phyloP scores from a whole-genome alignment of 2,329 filamentous ascomycete species.

The Lachnellula occidentalis region DNA sequence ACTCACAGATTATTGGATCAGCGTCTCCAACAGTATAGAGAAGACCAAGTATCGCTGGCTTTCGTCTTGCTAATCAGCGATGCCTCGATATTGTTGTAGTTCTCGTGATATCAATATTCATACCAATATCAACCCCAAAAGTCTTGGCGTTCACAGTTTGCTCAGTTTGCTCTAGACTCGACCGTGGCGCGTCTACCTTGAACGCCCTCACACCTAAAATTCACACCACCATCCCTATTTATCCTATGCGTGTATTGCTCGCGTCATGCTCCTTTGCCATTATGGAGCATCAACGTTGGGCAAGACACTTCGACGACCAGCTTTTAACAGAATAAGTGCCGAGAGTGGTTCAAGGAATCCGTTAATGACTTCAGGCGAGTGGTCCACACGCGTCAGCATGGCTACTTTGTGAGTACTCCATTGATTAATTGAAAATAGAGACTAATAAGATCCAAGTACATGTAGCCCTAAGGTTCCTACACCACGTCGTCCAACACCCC shows the following conservation, averaged over 20 bases:
- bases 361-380: slow-evolving; percentile 1
- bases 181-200: slow-evolving; percentile 16
- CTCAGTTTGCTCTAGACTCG: slow-evolving; percentile 15
- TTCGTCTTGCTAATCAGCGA: not conserved
- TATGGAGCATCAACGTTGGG: slow-evolving; percentile 32
- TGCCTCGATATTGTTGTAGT: not conserved
- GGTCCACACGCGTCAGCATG: slow-evolving; percentile 12
- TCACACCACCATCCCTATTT: not conserved
- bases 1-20: not conserved
- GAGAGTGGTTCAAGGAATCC: slow-evolving; percentile 11
- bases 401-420: not conserved
- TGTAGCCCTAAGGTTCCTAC: no score
- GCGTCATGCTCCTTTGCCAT: slow-evolving; percentile 31
- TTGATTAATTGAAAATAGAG: not conserved
- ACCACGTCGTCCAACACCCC: not conserved
- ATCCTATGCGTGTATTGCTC: slow-evolving; percentile 6
- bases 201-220: slow-evolving; percentile 10
- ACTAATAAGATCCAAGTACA: no score
- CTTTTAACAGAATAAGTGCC: slow-evolving; percentile 18
- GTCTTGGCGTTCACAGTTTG: slow-evolving; percentile 8
- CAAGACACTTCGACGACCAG: slow-evolving; percentile 22
- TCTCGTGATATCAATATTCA: slow-evolving; percentile 16
- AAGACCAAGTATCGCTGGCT: not conserved
- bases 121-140: slow-evolving; percentile 6
- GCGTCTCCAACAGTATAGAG: not conserved